These are phyloP conservation scores for Fusarium circinatum DNA, from an alignment of 2,329 filamentous ascomycete genomes.

Conservation along the genomic window DNA sequence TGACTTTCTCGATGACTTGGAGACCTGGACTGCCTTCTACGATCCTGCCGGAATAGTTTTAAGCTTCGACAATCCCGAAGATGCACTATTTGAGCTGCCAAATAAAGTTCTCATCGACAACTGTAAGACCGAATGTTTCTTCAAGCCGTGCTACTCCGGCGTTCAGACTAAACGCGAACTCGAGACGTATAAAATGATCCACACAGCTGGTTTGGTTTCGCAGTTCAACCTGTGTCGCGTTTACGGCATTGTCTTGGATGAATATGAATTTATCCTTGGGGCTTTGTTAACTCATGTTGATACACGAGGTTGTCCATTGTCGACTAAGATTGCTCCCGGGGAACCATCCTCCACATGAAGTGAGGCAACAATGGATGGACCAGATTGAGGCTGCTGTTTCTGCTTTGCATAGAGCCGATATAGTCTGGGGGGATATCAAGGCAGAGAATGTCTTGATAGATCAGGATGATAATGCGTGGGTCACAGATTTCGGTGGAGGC, in stretches of 20 bases:
- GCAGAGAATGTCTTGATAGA: neutral
- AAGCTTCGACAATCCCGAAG: slow-evolving; percentile 25
- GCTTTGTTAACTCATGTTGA: slow-evolving; percentile 26
- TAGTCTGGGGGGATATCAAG: neutral
- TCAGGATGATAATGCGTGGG: neutral
- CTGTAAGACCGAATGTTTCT: slow-evolving; percentile 32
- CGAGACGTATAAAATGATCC: slow-evolving; percentile 21
- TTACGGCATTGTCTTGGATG: slow-evolving; percentile 34
- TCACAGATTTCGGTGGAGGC: slow-evolving; percentile 3
- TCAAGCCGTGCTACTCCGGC: slow-evolving; percentile 30
- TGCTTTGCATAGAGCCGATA: rapidly evolving
- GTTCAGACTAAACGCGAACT: slow-evolving; percentile 28
- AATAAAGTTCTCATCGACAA: slow-evolving; percentile 33
- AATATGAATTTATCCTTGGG: slow-evolving; percentile 19
- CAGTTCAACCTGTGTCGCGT: slow-evolving; percentile 27
- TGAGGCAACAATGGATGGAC: slow-evolving; percentile 25
- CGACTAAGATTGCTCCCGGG: neutral
- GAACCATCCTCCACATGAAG: neutral
- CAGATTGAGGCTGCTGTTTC: slow-evolving; percentile 9
- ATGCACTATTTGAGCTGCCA: slow-evolving; percentile 37
- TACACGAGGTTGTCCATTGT: neutral
- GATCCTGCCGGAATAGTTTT: slow-evolving; percentile 31
- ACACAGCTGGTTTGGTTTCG: slow-evolving; percentile 10
- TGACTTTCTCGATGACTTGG: slow-evolving; percentile 32
- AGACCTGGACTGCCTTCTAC: slow-evolving; percentile 38